These are phyloP conservation scores for Monosporascus sp. DNA, from an alignment of 2,329 filamentous ascomycete genomes.

Conservation along the genomic window DNA sequence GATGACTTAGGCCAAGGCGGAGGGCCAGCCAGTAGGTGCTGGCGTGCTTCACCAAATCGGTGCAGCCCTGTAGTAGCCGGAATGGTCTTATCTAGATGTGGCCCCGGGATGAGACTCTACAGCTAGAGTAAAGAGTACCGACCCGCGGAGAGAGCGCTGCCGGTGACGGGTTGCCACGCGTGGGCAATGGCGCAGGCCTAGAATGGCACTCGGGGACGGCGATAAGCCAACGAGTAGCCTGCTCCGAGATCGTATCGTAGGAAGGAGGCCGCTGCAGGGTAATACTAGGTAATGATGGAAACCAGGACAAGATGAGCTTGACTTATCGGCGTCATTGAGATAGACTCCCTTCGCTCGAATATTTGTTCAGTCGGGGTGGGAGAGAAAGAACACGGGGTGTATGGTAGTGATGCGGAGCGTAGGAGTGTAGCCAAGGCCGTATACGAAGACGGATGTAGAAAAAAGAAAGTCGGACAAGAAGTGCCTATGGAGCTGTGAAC, in stretches of 20 bases:
- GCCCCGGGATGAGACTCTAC: background rate
- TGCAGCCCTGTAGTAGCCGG: background rate
- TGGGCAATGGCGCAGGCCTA: background rate
- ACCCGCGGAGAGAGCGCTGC: background rate
- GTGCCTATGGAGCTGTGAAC: no score
- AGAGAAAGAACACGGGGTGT: background rate
- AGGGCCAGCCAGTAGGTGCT: background rate
- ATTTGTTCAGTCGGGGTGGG: background rate
- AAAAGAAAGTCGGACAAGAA: no score
- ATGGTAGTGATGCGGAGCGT: background rate
- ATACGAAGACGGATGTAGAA: background rate
- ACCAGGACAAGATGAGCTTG: slow-evolving; percentile 52
- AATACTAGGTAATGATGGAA: slow-evolving; percentile 45
- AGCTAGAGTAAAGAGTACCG: background rate
- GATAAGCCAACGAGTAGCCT: background rate
- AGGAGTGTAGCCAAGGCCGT: background rate
- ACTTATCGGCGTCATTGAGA: slow-evolving; percentile 53
- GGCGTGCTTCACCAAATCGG: background rate
- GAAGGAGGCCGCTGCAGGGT: slow-evolving; percentile 1
- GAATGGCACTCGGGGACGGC: background rate
- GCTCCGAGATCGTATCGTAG: background rate
- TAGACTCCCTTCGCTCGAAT: background rate
- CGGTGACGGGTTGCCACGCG: background rate
- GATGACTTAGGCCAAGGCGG: background rate
- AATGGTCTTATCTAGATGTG: background rate